Evolutionary conservation across 2,329 filamentous ascomycete genomes (phyloP).

Genomic region (Fusarium pseudoanthophilum): DNA sequence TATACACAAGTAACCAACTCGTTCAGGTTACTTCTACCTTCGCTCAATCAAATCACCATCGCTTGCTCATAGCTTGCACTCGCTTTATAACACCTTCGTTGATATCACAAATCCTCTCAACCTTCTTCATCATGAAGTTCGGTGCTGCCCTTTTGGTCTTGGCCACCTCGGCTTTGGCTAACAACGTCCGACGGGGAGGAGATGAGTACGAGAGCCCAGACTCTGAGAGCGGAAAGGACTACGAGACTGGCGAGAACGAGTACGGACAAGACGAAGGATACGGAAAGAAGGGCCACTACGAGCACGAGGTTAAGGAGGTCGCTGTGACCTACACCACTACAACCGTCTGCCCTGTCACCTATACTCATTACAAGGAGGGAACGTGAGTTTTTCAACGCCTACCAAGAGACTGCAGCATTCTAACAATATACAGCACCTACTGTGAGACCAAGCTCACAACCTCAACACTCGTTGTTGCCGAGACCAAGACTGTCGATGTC

Average conservation of each 20-base stretch:
- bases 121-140: constrained; percentile 42
- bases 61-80: constrained; percentile 37
- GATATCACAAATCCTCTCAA: constrained; percentile 12
- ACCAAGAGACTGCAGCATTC: neutral
- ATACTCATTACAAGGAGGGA: constrained; percentile 54
- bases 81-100: constrained; percentile 32
- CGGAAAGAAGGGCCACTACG: constrained; percentile 1
- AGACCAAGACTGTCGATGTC: constrained; percentile 53
- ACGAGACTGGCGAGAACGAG: constrained; percentile 17
- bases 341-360: constrained; percentile 59
- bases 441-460: constrained; percentile 55
- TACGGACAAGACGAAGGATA: constrained; percentile 19
- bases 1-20: constrained; percentile 43
- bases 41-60: constrained; percentile 36
- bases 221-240: constrained; percentile 15
- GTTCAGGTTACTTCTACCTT: constrained; percentile 48
- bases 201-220: constrained; percentile 25
- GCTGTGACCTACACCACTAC: constrained; percentile 54
- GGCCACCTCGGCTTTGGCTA: constrained; percentile 42
- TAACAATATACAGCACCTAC: constrained; percentile 51
- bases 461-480: constrained; percentile 56
- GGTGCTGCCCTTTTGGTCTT: constrained; percentile 39
- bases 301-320: constrained; percentile 32
- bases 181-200: constrained; percentile 36
- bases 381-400: constrained; percentile 48